Conservation (phyloP, 495 filamentous ascomycete genomes). For the Annulohypoxylon maeteangense region DNA sequence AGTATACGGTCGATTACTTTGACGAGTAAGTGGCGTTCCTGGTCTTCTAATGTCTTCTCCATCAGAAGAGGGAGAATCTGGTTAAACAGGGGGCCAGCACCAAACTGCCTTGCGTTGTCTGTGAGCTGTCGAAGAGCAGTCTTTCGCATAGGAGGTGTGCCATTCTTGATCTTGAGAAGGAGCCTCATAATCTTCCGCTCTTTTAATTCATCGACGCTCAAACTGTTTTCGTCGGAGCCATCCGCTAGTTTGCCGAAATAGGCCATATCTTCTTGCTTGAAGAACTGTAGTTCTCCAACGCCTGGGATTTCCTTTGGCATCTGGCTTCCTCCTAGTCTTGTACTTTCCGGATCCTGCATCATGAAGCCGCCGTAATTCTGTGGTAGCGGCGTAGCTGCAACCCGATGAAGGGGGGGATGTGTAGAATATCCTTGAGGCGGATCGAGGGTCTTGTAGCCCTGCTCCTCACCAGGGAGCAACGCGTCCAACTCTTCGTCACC, state of each 20-base stretch:
- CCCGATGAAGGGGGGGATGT: constrained; percentile 77
- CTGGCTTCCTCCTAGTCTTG: constrained; percentile 83
- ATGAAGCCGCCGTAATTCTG: constrained; percentile 82
- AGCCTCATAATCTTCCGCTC: constrained; percentile 99
- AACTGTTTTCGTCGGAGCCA: constrained; percentile 88
- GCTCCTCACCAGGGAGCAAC: constrained; percentile 79
- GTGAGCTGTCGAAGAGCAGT: constrained; percentile 98
- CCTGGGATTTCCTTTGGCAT: constrained; percentile 97
- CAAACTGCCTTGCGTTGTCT: constrained; percentile 97
- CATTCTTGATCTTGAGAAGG: constrained; percentile 98
- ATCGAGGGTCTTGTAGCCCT: constrained; percentile 94
- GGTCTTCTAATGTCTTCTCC: constrained; percentile 98
- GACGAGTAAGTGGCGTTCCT: constrained; percentile 97
- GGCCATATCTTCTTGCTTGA: constrained; percentile 98
- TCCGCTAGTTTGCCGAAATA: constrained; percentile 99
- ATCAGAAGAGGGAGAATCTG: constrained; percentile 97
- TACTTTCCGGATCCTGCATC: constrained; percentile 94
- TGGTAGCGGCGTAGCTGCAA: constrained; percentile 77
- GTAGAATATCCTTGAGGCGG: constrained; percentile 93
- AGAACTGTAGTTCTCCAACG: constrained; percentile 97
- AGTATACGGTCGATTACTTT: constrained; percentile 99
- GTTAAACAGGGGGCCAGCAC: constrained; percentile 93
- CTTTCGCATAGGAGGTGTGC: constrained; percentile 98
- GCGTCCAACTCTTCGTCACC: constrained; percentile 94
- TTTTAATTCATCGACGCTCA: constrained; percentile 95